Base-by-base conservation (phyloP, 176 grass and related monocot genomes). In the Triticum turgidum region DNA sequence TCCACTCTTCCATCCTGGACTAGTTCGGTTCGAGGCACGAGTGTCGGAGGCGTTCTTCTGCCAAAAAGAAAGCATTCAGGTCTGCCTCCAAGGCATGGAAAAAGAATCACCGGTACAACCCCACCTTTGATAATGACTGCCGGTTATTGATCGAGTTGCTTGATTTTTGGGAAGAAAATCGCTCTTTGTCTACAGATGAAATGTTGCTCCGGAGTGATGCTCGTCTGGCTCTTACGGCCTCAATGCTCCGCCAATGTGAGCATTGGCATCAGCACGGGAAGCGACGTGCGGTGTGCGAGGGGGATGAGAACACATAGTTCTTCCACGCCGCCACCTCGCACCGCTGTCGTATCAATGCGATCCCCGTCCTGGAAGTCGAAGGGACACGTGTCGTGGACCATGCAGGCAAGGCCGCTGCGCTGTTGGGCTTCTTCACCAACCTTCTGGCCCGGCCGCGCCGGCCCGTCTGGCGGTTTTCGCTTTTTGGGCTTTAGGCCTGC, bases 361-460 rank as follows among this genome's bases (percentile, higher is more conserved):
- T 61, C 3, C 0, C 2, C 2, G 21, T 22, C 7, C 59, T 61
- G 21, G 59, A 9, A 7, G 59, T 61, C 21, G 8, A 22, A 0
- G 21, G 2, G 3, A 7, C 4, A 1, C 2, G 0, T 2, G 7
- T 22, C 0, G 21, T 61, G 13, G 59, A 61, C 7, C 8, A 22
- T 10, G 7, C 6, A 3, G 8, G 6, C 1, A 61, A 61, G 21
- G 59, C 21, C 7, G 8, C 3, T 0, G 59, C 21, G 8, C 7
- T 61, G 5, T 8, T 22, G 2, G 21, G 7, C 7, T 61, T 61
- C 59, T 61, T 22, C 21, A 0, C 59, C 7, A 1, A 9, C 7
- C 7, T 61, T 3, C 3, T 61, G 21, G 8, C 8, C 21, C 0
- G 21, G 0, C 2, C 21, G 8, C 7, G 8, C 0, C 0, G 11